A percentile compares a stretch with the other conserved stretches of the same genome.
These are phyloP conservation scores for Leishmania aethiopica DNA, from an alignment of 208 protist species.

Conservation along the genomic window DNA sequence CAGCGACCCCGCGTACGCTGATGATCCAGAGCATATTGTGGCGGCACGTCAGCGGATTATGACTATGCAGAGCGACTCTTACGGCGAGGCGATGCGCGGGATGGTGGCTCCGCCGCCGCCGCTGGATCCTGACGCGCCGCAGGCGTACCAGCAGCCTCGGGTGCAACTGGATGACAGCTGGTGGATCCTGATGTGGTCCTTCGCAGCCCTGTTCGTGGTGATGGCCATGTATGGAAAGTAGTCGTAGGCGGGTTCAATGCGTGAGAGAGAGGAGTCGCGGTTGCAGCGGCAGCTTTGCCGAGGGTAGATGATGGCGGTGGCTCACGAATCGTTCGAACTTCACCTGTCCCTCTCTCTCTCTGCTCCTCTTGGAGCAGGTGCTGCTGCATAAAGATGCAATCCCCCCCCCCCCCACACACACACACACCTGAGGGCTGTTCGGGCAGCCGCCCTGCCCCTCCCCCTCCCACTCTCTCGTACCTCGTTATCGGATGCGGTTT, in stretches of 20 bases:
- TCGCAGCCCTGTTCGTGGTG: slow-evolving; percentile 34
- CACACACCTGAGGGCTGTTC: background rate
- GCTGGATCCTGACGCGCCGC: slow-evolving; percentile 25
- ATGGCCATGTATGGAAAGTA: slow-evolving; percentile 56
- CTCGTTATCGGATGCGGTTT: background rate
- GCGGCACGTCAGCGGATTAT: slow-evolving; percentile 55
- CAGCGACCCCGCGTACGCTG: slow-evolving; percentile 41
- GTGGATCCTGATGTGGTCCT: slow-evolving; percentile 52
- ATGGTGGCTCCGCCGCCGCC: slow-evolving; percentile 67
- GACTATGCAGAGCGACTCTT: slow-evolving; percentile 60
- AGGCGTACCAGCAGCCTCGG: slow-evolving; percentile 33
- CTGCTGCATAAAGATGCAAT: background rate
- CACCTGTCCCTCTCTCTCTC: background rate
- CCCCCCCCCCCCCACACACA: too few species aligned
- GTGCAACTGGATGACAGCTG: slow-evolving; percentile 42
- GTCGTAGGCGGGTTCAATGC: background rate
- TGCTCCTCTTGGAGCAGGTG: background rate
- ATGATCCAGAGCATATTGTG: slow-evolving; percentile 47
- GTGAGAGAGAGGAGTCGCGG: background rate
- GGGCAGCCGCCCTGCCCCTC: background rate
- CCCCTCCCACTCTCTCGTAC: background rate
- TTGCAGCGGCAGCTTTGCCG: background rate
- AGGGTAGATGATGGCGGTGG: background rate
- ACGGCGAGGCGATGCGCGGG: slow-evolving; percentile 49
- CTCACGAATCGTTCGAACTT: background rate